phyloP scores from a whole-genome alignment of 2,329 filamentous ascomycete genomes.

The Fusarium nodosum region DNA sequence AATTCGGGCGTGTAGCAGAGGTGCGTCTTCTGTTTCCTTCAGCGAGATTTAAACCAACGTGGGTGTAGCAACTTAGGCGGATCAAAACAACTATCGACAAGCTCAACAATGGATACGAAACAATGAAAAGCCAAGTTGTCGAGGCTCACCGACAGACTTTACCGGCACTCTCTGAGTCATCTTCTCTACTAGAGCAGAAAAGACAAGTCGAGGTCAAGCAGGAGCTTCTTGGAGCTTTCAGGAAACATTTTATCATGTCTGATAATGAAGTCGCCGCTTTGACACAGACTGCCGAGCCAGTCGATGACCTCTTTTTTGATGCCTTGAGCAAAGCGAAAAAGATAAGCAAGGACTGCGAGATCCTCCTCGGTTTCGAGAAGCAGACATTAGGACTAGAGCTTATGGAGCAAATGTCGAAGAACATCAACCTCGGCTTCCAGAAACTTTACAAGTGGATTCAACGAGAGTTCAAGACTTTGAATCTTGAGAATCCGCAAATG shows the following conservation, averaged over 20 bases:
- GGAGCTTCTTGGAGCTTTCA: constrained; percentile 81
- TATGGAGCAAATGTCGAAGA: constrained; percentile 89
- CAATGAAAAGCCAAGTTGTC: constrained; percentile 82
- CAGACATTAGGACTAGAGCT: constrained; percentile 90
- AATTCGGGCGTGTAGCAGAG: constrained; percentile 91
- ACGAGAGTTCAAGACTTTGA: constrained; percentile 89
- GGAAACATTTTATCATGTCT: constrained; percentile 84
- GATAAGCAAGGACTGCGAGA: constrained; percentile 89
- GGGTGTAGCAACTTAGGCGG: constrained; percentile 81
- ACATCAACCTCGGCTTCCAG: constrained; percentile 90
- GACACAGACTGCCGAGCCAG: constrained; percentile 82
- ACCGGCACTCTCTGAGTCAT: constrained; percentile 82
- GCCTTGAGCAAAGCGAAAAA: constrained; percentile 83
- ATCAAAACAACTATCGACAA: constrained; percentile 84
- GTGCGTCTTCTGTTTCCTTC: constrained; percentile 63
- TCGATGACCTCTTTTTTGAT: constrained; percentile 87
- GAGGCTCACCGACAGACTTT: constrained; percentile 81
- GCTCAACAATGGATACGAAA: constrained; percentile 82
- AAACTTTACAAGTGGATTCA: constrained; percentile 97
- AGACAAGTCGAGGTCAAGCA: constrained; percentile 84
- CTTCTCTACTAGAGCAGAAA: constrained; percentile 78
- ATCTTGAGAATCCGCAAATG: constrained; percentile 95
- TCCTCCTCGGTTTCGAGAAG: constrained; percentile 89
- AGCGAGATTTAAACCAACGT: constrained; percentile 46
- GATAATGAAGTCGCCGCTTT: constrained; percentile 83